A percentile compares a stretch with the other conserved stretches of the same genome.
phyloP scores from a whole-genome alignment of 345 rosid species.

The Acer yangbiense region DNA sequence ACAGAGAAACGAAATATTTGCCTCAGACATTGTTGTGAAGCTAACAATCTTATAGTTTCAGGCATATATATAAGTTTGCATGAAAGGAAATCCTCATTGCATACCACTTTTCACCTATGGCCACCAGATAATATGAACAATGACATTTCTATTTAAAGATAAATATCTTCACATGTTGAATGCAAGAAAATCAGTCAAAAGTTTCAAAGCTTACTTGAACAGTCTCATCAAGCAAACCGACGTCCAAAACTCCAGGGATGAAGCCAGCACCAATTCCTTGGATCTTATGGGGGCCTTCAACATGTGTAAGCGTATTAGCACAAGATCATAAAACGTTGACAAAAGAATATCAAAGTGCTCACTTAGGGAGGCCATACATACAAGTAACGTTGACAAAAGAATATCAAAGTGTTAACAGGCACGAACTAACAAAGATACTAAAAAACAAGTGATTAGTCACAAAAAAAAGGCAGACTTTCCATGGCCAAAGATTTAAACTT shows the following conservation, averaged over 20 bases:
- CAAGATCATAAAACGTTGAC: neutral
- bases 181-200: neutral
- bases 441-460: neutral
- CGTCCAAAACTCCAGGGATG: conserved; percentile 53
- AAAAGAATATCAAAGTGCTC: neutral
- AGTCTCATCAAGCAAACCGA: conserved; percentile 48
- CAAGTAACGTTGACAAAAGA: neutral
- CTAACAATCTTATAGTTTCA: neutral
- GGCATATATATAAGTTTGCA: neutral
- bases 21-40: neutral
- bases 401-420: neutral
- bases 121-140: neutral
- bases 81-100: neutral
- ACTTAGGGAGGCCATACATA: neutral
- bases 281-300: conserved; percentile 58
- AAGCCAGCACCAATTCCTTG: conserved; percentile 78
- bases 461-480: neutral
- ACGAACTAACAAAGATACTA: neutral
- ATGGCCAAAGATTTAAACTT: conserved; percentile 2
- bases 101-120: neutral
- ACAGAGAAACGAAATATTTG: neutral
- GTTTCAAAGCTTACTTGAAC: conserved; percentile 37
- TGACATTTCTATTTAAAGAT: neutral
- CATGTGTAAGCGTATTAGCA: conserved; percentile 8
- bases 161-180: neutral